Percentiles rank a stretch among this genome's conserved stretches.
phyloP scores from a whole-genome alignment of 176 grass and related monocot genomes.

The Phoenix roebelenii region DNA sequence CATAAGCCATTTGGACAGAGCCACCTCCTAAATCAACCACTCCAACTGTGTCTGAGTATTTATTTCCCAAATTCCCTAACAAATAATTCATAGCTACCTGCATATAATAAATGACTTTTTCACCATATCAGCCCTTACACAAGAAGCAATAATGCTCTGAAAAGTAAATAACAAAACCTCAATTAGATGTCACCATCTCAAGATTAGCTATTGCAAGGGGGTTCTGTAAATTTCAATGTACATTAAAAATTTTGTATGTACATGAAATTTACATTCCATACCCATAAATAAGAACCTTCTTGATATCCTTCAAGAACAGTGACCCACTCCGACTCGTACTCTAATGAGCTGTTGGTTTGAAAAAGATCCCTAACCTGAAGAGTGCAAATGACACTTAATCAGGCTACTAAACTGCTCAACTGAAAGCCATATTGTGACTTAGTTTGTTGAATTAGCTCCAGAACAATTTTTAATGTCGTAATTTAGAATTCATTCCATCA shows the following conservation, averaged over 20 bases:
- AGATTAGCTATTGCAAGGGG: no score
- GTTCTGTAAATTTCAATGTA: no score
- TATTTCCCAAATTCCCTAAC: conserved; percentile 34
- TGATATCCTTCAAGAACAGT: conserved; percentile 34
- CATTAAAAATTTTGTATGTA: no score
- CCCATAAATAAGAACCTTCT: conserved; percentile 58
- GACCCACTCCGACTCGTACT: conserved; percentile 30
- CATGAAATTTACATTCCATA: neutral
- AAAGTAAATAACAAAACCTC: no score
- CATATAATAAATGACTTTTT: neutral
- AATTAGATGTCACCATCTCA: no score
- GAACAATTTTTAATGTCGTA: no score
- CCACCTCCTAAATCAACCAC: conserved; percentile 48
- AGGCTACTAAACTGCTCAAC: no score
- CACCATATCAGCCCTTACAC: neutral
- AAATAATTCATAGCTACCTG: conserved; percentile 51
- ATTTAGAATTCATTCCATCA: no score
- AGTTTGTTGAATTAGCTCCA: no score
- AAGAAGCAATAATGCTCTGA: no score
- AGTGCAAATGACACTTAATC: neutral
- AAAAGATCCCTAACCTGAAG: conserved; percentile 30
- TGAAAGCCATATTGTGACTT: no score
- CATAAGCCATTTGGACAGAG: conserved; percentile 49
- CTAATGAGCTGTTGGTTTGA: conserved; percentile 29
- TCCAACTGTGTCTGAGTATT: conserved; percentile 33